Evolutionary conservation across 441 rosid genomes (phyloP).

Genomic region (Brassica hybrid): DNA sequence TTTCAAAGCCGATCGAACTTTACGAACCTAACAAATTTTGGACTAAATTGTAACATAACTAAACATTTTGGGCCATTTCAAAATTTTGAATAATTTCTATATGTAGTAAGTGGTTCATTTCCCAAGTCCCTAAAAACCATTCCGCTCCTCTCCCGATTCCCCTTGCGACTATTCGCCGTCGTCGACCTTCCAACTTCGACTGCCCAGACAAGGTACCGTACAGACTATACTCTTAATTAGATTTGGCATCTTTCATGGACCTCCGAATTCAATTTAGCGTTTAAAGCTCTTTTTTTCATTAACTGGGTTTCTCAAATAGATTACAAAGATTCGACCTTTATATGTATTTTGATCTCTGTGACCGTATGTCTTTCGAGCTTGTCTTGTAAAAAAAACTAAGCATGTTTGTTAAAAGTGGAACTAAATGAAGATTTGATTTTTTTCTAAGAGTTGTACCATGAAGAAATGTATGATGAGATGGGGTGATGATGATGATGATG

Average conservation of each 20-base stretch:
- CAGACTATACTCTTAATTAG: neutral
- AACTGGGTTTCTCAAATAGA: constrained; percentile 18
- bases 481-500: constrained; percentile 55
- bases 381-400: neutral
- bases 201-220: constrained; percentile 16
- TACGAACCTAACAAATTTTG: neutral
- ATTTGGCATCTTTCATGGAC: constrained; percentile 21
- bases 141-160: neutral
- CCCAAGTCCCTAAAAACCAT: neutral
- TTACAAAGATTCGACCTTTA: constrained; percentile 18
- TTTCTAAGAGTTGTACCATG: constrained; percentile 46
- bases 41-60: neutral
- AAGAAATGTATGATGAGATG: constrained; percentile 72
- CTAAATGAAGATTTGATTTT: constrained; percentile 3
- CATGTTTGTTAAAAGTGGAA: neutral
- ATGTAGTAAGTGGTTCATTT: neutral
- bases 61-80: constrained; percentile 3
- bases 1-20: neutral
- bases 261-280: constrained; percentile 10
- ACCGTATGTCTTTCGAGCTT: neutral
- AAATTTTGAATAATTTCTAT: neutral
- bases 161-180: no score
- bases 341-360: neutral
- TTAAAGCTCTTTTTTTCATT: neutral
- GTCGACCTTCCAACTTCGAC: neutral